Conservation (phyloP, 2,329 filamentous ascomycete genomes). For the Alternaria sp. region DNA sequence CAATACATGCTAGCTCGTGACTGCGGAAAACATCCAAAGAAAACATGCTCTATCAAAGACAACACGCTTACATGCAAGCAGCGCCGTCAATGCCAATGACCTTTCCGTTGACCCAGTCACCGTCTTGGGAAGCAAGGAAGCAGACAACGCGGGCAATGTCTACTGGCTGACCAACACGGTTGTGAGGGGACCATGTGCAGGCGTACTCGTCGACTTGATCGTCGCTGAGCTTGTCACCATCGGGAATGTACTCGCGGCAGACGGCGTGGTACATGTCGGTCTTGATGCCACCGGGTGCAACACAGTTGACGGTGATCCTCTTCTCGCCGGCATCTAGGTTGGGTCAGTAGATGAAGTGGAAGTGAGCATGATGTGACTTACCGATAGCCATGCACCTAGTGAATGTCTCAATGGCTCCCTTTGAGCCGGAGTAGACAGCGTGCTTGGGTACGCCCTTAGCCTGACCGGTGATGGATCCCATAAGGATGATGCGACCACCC, state of each 20-base stretch:
- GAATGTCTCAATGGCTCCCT: constrained; percentile 63
- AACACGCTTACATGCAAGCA: constrained; percentile 49
- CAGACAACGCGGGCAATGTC: constrained; percentile 71
- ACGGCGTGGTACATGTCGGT: constrained; percentile 67
- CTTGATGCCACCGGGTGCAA: constrained; percentile 63
- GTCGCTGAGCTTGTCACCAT: constrained; percentile 61
- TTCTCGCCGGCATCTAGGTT: constrained; percentile 57
- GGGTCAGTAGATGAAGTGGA: constrained; percentile 19
- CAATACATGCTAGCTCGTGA: constrained; percentile 11
- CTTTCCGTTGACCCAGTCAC: constrained; percentile 64
- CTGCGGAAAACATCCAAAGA: constrained; percentile 2
- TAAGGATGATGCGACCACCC: constrained; percentile 60
- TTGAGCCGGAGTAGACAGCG: constrained; percentile 60
- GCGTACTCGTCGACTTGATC: constrained; percentile 69
- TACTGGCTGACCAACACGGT: constrained; percentile 70
- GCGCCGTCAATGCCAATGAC: constrained; percentile 57
- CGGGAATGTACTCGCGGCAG: constrained; percentile 68
- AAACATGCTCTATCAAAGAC: background rate
- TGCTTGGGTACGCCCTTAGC: constrained; percentile 63
- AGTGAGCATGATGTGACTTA: constrained; percentile 23
- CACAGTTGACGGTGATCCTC: constrained; percentile 66
- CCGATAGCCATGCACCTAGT: constrained; percentile 61
- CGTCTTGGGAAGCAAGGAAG: constrained; percentile 64
- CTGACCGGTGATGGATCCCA: constrained; percentile 64
- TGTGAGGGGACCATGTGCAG: constrained; percentile 67